These are phyloP conservation scores for Russula abietina DNA, from an alignment of 768 basidiomycete genomes.

Conservation along the genomic window DNA sequence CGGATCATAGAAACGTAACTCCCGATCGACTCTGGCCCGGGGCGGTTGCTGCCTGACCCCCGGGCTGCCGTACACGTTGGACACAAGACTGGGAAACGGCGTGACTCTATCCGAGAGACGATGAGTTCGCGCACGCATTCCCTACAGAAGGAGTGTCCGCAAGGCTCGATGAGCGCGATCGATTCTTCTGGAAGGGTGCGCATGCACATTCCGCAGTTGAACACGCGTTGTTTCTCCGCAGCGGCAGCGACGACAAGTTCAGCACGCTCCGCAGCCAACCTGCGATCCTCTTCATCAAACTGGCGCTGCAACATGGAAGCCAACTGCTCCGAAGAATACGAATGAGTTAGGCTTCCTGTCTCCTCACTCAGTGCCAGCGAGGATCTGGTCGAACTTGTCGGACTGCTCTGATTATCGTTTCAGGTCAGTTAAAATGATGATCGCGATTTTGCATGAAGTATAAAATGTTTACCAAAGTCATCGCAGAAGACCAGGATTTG, in stretches of 20 bases:
- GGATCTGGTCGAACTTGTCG: background rate
- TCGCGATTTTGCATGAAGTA: background rate
- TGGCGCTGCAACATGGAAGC: conserved; percentile 4
- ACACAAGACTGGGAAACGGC: no score
- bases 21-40: conserved; percentile 29
- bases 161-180: conserved; percentile 39
- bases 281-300: conserved; percentile 10
- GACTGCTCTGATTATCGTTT: background rate
- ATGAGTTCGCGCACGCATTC: no score
- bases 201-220: conserved; percentile 51
- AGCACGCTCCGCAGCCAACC: conserved; percentile 9
- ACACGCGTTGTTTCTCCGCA: background rate
- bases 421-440: background rate
- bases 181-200: conserved; percentile 42
- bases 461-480: background rate
- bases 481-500: background rate
- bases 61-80: conserved; percentile 50
- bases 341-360: background rate
- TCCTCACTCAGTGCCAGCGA: background rate
- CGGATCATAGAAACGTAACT: conserved; percentile 28
- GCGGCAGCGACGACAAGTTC: conserved; percentile 6
- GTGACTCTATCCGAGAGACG: no score
- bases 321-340: background rate
- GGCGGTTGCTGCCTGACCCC: conserved; percentile 9
- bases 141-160: conserved; percentile 51